A percentile compares a stretch with the other conserved stretches of the same genome.
Evolutionary conservation across 768 basidiomycete genomes (phyloP).

Genomic region (Clitopilus hobsonii): DNA sequence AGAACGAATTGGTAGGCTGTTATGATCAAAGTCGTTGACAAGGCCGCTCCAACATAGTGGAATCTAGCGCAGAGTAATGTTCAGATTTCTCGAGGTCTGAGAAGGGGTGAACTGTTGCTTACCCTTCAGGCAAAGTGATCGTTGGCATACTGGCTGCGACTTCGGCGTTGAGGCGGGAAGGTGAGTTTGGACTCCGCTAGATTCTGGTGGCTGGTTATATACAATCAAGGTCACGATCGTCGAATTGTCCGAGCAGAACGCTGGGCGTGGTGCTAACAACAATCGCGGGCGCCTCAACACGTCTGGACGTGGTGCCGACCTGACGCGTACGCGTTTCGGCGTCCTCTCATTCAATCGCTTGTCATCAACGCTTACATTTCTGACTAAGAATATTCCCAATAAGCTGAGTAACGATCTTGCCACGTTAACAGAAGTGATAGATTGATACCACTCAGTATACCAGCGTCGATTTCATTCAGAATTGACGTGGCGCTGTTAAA

Average conservation of each 20-base stretch:
- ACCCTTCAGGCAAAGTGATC: neutral
- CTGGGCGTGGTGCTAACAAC: too few relatives aligned
- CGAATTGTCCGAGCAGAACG: too few relatives aligned
- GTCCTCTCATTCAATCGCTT: neutral
- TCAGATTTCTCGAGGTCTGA: neutral
- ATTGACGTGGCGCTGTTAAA: too few relatives aligned
- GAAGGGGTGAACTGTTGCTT: neutral
- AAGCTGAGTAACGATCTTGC: neutral
- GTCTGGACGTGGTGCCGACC: too few relatives aligned
- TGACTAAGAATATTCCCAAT: neutral
- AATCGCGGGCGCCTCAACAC: too few relatives aligned
- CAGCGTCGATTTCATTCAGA: too few relatives aligned
- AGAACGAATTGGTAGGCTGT: conserved; percentile 41
- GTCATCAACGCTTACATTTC: neutral
- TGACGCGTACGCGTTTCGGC: neutral
- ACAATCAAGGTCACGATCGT: neutral
- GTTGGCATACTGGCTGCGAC: neutral
- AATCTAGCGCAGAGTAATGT: conserved; percentile 28
- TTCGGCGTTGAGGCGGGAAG: too few relatives aligned
- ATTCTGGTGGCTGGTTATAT: neutral
- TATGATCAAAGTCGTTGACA: conserved; percentile 48
- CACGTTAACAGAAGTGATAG: too few relatives aligned
- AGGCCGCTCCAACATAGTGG: conserved; percentile 51
- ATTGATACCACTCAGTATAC: too few relatives aligned
- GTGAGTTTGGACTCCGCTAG: neutral